phyloP scores from a whole-genome alignment of 2,329 filamentous ascomycete species.

The Sclerotiophoma versabilis region DNA sequence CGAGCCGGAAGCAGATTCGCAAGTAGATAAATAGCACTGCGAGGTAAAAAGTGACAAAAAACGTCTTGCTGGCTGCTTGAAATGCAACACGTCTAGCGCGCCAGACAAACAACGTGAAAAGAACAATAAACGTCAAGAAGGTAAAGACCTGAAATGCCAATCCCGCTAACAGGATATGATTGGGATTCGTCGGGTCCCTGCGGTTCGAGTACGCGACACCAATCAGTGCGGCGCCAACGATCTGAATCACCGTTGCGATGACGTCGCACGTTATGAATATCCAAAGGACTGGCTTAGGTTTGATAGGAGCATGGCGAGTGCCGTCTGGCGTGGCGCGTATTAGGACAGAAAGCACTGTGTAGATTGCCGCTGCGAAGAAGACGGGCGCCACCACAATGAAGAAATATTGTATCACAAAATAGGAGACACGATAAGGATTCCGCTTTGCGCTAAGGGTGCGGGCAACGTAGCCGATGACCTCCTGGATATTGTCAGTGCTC shows the following conservation, averaged over 20 bases:
- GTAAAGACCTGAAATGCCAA: conserved; percentile 63
- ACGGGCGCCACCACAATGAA: conserved; percentile 67
- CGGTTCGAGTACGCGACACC: conserved; percentile 58
- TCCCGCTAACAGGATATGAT: conserved; percentile 64
- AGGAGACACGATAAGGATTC: conserved; percentile 62
- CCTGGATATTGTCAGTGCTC: conserved; percentile 40
- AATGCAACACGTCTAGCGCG: conserved; percentile 42
- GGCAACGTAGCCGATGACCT: conserved; percentile 54
- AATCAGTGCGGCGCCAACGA: conserved; percentile 63
- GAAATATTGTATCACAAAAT: conserved; percentile 67
- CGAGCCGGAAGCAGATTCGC: conserved; percentile 62
- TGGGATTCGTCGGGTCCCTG: conserved; percentile 59
- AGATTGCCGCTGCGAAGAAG: conserved; percentile 64
- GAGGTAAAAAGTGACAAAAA: conserved; percentile 52
- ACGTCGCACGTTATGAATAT: conserved; percentile 64
- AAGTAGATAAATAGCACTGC: conserved; percentile 61
- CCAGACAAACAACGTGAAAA: conserved; percentile 52
- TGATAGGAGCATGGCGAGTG: conserved; percentile 52
- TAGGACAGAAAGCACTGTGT: conserved; percentile 61
- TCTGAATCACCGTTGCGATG: conserved; percentile 61
- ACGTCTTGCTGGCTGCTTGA: conserved; percentile 45
- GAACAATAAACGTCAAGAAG: conserved; percentile 58
- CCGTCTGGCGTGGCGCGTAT: conserved; percentile 52
- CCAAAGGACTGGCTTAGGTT: conserved; percentile 58
- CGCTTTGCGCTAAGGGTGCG: conserved; percentile 51